A percentile compares a stretch with the other conserved stretches of the same genome.
phyloP scores from a whole-genome alignment of 305 asterid species.

The Fraxinus greggii region DNA sequence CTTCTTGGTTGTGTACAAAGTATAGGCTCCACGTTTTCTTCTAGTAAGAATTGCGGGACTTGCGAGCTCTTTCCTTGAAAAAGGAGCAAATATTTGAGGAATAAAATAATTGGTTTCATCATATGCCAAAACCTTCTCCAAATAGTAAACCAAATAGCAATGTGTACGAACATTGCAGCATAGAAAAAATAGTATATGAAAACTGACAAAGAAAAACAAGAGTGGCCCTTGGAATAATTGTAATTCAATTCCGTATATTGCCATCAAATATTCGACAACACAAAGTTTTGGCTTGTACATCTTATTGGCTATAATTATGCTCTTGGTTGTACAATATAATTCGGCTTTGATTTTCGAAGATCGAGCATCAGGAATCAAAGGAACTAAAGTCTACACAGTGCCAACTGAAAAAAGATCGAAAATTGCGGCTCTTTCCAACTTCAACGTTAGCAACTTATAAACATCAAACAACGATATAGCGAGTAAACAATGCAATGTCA shows the following conservation, averaged over 20 bases:
- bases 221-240: background rate
- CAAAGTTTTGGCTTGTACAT: background rate
- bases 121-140: background rate
- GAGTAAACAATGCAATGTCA: background rate
- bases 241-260: background rate
- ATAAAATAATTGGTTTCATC: slow-evolving; percentile 3
- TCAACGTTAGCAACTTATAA: background rate
- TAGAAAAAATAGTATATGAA: background rate
- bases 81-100: slow-evolving; percentile 20
- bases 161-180: background rate
- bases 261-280: background rate
- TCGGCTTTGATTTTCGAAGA: background rate
- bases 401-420: slow-evolving; percentile 12
- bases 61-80: slow-evolving; percentile 92
- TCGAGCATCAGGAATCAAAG: background rate
- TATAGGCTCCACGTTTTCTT: slow-evolving; percentile 73
- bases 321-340: background rate
- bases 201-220: background rate
- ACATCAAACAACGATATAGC: background rate
- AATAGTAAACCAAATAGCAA: slow-evolving; percentile 4
- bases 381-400: slow-evolving; percentile 3
- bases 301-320: background rate
- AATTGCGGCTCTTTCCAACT: background rate
- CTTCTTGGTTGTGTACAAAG: slow-evolving; percentile 96
- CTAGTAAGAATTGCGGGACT: slow-evolving; percentile 86